Percentiles rank a stretch among this genome's conserved stretches.
Conservation (phyloP, 75 land plant species). For the Isoetes taiwanensis region DNA sequence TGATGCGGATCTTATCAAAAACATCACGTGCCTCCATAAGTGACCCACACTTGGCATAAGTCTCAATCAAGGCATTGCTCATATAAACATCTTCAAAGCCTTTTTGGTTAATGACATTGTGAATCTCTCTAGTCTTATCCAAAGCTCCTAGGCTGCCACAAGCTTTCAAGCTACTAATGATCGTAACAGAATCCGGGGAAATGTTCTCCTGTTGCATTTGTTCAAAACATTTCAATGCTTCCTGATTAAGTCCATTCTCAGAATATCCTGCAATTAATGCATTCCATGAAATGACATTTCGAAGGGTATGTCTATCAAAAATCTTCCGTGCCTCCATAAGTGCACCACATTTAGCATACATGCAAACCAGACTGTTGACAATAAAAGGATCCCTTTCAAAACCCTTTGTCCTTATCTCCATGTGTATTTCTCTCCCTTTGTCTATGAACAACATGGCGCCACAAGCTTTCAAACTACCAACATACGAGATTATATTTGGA, state of each 20-base stretch:
- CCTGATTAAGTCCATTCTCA: conserved; percentile 5
- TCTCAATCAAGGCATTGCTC: background rate
- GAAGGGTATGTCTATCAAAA: background rate
- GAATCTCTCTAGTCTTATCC: background rate
- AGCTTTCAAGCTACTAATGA: background rate
- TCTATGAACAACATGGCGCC: background rate
- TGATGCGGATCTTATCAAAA: background rate
- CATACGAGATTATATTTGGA: background rate
- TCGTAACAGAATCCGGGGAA: background rate
- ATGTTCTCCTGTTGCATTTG: background rate
- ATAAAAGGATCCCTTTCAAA: background rate
- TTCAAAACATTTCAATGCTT: background rate
- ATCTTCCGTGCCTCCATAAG: background rate
- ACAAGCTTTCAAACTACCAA: background rate
- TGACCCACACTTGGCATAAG: background rate
- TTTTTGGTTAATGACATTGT: background rate
- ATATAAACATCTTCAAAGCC: background rate
- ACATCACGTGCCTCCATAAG: background rate
- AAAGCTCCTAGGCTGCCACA: background rate
- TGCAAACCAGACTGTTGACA: background rate
- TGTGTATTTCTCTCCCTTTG: background rate
- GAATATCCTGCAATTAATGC: conserved; percentile 16
- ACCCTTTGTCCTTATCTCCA: background rate
- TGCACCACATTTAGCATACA: conserved; percentile 19
- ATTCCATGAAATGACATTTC: conserved; percentile 5